Base-by-base conservation (phyloP, 768 basidiomycete species). In the Calocera viscosa region DNA sequence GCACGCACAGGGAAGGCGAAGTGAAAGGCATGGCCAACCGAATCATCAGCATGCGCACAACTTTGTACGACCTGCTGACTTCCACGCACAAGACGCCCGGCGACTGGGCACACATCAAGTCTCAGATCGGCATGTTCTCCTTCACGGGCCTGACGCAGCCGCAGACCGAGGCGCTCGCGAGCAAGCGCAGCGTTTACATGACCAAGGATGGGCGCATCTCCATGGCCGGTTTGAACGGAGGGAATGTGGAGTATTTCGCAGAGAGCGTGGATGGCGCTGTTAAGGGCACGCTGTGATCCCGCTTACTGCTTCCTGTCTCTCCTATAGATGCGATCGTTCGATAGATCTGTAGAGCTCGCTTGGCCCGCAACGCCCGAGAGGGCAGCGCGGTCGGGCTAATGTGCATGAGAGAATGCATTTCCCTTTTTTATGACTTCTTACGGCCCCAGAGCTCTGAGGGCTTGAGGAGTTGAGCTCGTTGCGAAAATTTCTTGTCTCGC, bases 51-150 rank as follows among this genome's bases (percentile, higher is more conserved):
- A 95, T 97, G 88, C 82, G 96, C 67, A 87, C 91, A 72, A 86
- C 82, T 70, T 77, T 98, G 67, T 94, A 89, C 77, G 82, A 87
- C 69, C 79, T 85, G 66, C 79, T 98, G 69, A 87, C 86, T 35
- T 78, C 90, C 69, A 86, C 87, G 69, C 78, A 89, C 69, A 85
- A 88, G 76, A 98, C 95, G 35, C 96, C 96, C 17, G 94, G 95
- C 7, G 85, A 89, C 67, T 98, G 96, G 96, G 82, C 83, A 10
- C 95, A 97, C 76, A 91, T 98, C 77, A 91, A 90, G 78, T 86
- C 85, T 74, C 94, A 97, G 75, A 94, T 94, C 69, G 95, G 95
- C 76, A 95, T 97, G 94, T 94, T 94, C 82, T 89, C 90, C 77
- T 94, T 91, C 80, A 95, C 92, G 53, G 94, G 94, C 24, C 77